Percentiles rank a stretch among this genome's conserved stretches.
Conservation (phyloP, 257 asterid genomes). For the Ocimum tenuiflorum region DNA sequence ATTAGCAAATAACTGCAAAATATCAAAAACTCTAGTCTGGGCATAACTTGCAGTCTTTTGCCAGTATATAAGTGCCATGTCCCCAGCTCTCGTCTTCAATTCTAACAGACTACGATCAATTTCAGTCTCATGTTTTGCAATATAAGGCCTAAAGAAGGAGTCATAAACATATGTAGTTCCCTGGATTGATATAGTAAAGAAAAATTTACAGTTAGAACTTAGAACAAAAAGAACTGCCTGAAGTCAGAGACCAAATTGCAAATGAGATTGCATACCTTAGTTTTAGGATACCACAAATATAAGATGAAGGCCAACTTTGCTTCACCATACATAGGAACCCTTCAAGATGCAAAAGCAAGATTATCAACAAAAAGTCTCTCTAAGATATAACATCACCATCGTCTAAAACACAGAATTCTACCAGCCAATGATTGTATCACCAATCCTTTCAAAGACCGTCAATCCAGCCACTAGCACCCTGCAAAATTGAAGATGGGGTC, state of each 20-base stretch:
- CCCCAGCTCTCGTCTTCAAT: slow-evolving; percentile 74
- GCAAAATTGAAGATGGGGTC: slow-evolving; percentile 19
- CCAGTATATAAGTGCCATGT: slow-evolving; percentile 57
- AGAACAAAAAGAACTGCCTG: background rate
- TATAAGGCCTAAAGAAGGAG: slow-evolving; percentile 72
- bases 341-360: slow-evolving; percentile 26
- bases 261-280: slow-evolving; percentile 53
- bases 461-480: slow-evolving; percentile 72
- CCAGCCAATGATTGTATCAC: slow-evolving; percentile 82
- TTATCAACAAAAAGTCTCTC: slow-evolving; percentile 8
- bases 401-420: slow-evolving; percentile 19
- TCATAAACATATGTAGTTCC: slow-evolving; percentile 86
- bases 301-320: slow-evolving; percentile 91
- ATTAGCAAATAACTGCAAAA: slow-evolving; percentile 69
- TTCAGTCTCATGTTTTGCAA: slow-evolving; percentile 76
- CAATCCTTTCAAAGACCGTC: slow-evolving; percentile 78
- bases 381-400: background rate
- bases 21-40: slow-evolving; percentile 64
- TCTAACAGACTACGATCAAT: slow-evolving; percentile 77
- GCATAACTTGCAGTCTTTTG: slow-evolving; percentile 52
- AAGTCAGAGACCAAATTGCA: background rate
- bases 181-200: slow-evolving; percentile 32
- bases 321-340: slow-evolving; percentile 96
- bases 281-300: slow-evolving; percentile 88
- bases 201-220: background rate